These are phyloP conservation scores for Aureobasidium sp. DNA, from an alignment of 2,329 filamentous ascomycete genomes.

Conservation along the genomic window DNA sequence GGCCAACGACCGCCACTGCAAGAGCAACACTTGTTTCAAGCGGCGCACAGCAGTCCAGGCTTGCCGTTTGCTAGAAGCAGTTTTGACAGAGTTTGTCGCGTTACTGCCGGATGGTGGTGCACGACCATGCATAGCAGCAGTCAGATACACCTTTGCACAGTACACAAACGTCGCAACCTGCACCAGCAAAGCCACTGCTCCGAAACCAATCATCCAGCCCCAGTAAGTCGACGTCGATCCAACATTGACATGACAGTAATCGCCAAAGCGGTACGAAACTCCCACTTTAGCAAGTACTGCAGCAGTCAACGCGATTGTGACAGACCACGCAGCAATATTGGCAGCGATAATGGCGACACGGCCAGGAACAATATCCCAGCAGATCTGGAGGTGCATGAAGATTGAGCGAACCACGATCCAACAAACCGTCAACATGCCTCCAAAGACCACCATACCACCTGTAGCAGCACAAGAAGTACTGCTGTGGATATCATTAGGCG, in stretches of 20 bases:
- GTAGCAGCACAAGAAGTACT: slow-evolving; percentile 71
- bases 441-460: slow-evolving; percentile 68
- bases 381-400: slow-evolving; percentile 34
- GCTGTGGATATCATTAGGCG: slow-evolving; percentile 73
- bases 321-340: slow-evolving; percentile 26
- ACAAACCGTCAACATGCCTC: slow-evolving; percentile 69
- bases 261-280: slow-evolving; percentile 58
- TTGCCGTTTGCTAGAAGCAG: slow-evolving; percentile 18
- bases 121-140: slow-evolving; percentile 18
- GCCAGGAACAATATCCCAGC: slow-evolving; percentile 31
- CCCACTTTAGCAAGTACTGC: slow-evolving; percentile 38
- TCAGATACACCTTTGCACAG: slow-evolving; percentile 31
- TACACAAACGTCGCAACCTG: slow-evolving; percentile 31
- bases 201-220: slow-evolving; percentile 32
- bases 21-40: slow-evolving; percentile 67
- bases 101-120: slow-evolving; percentile 5
- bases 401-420: slow-evolving; percentile 60
- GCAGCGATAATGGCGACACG: slow-evolving; percentile 26
- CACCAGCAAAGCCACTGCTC: slow-evolving; percentile 26
- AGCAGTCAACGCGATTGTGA: slow-evolving; percentile 27
- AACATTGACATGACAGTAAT: slow-evolving; percentile 80
- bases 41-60: slow-evolving; percentile 63
- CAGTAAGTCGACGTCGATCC: slow-evolving; percentile 33
- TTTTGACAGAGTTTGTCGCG: slow-evolving; percentile 19
- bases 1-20: slow-evolving; percentile 77